Conservation (phyloP, 2,329 filamentous ascomycete species). For the Sporothrix pseudoabietina region DNA sequence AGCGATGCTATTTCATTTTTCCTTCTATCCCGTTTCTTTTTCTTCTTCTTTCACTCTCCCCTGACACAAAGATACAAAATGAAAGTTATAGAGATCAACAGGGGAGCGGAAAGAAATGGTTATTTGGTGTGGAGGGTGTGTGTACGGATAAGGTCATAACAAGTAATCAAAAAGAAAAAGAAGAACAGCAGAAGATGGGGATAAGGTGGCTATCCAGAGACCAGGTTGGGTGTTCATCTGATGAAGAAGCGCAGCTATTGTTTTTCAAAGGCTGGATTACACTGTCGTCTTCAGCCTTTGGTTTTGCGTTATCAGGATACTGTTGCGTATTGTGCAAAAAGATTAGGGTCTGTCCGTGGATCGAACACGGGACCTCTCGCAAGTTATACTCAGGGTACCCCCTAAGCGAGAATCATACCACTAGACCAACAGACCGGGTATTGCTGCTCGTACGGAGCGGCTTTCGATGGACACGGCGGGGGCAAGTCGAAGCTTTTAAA, state of each 20-base stretch:
- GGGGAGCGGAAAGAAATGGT: background rate
- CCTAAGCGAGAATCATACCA: too few relatives aligned
- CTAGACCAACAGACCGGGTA: too few relatives aligned
- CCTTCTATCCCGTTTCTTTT: background rate
- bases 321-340: background rate
- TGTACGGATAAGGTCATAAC: conserved; percentile 13
- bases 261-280: background rate
- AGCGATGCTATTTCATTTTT: background rate
- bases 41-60: background rate
- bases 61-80: background rate
- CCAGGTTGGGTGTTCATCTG: conserved; percentile 8
- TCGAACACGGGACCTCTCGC: too few relatives aligned
- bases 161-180: background rate
- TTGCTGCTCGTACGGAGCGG: too few relatives aligned
- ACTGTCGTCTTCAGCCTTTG: background rate
- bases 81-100: background rate
- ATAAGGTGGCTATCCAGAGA: background rate
- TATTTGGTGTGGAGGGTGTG: background rate
- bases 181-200: background rate
- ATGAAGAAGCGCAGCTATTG: background rate
- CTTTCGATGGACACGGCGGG: too few relatives aligned
- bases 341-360: too few relatives aligned
- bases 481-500: too few relatives aligned
- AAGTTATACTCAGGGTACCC: too few relatives aligned
- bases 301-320: background rate